Percentiles rank a stretch among this genome's conserved stretches.
Conservation (phyloP, 2,329 filamentous ascomycete genomes). For the Trichoderma simmonsii region DNA sequence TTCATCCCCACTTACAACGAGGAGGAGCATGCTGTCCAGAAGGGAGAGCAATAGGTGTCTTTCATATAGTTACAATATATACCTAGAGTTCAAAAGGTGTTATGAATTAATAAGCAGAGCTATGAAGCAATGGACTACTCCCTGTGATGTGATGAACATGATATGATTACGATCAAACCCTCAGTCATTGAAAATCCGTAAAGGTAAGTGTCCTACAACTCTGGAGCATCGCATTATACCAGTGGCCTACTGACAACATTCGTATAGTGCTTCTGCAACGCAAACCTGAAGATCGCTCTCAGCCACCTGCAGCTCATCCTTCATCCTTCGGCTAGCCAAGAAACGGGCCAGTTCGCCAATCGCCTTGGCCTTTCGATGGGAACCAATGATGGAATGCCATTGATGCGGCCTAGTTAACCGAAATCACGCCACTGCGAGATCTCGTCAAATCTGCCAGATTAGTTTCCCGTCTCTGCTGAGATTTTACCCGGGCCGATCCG, state of each 20-base stretch:
- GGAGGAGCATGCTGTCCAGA: constrained; percentile 13
- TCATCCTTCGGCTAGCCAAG: neutral
- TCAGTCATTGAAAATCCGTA: neutral
- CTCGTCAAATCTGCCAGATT: neutral
- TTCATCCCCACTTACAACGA: constrained; percentile 3
- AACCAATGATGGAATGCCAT: neutral
- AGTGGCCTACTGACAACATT: neutral
- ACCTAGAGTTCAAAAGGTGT: neutral
- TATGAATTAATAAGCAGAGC: neutral
- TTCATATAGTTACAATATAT: neutral
- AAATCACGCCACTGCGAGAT: neutral
- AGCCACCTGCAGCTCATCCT: neutral
- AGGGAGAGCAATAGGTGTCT: neutral
- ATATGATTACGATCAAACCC: neutral
- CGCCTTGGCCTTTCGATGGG: neutral
- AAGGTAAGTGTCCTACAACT: neutral
- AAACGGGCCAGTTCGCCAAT: neutral
- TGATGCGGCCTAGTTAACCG: neutral
- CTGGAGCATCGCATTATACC: neutral
- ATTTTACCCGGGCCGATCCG: neutral
- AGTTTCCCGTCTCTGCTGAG: neutral
- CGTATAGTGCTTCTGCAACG: neutral
- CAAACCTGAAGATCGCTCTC: accelerated
- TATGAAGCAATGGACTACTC: neutral
- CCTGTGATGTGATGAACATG: neutral